Percentiles rank a stretch among this genome's conserved stretches.
These are phyloP conservation scores for Alternaria triticina DNA, from an alignment of 2,329 filamentous ascomycete species.

Conservation along the genomic window DNA sequence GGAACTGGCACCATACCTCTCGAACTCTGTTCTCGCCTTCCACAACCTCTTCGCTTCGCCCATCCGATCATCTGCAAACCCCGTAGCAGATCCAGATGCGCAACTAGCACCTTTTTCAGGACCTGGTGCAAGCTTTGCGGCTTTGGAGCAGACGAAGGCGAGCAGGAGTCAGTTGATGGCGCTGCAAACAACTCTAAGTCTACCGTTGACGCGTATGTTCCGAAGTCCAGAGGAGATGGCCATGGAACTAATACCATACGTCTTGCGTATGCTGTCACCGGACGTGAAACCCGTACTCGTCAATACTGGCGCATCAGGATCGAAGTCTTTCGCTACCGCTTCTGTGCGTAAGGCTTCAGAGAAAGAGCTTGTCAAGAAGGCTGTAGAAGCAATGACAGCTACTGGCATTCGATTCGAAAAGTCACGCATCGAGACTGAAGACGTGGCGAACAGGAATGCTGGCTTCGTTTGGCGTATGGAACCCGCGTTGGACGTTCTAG, in stretches of 20 bases:
- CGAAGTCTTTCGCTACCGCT: slow-evolving; percentile 64
- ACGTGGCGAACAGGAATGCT: slow-evolving; percentile 53
- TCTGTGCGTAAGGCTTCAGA: slow-evolving; percentile 89
- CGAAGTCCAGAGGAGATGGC: slow-evolving; percentile 78
- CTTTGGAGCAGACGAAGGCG: slow-evolving; percentile 79
- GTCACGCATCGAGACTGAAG: slow-evolving; percentile 76
- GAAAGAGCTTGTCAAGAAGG: slow-evolving; percentile 77
- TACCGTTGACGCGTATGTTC: slow-evolving; percentile 77
- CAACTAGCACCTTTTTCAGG: slow-evolving; percentile 76
- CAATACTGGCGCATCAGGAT: slow-evolving; percentile 58
- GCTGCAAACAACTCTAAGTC: slow-evolving; percentile 74
- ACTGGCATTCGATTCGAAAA: slow-evolving; percentile 82
- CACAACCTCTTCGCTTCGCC: slow-evolving; percentile 86
- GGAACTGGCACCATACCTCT: slow-evolving; percentile 88
- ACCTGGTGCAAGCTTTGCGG: slow-evolving; percentile 79
- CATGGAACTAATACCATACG: slow-evolving; percentile 82
- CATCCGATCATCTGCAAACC: slow-evolving; percentile 52
- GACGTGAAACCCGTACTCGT: slow-evolving; percentile 91
- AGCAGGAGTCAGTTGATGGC: slow-evolving; percentile 76
- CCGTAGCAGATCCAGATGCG: slow-evolving; percentile 49
- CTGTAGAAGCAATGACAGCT: slow-evolving; percentile 82
- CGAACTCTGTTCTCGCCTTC: slow-evolving; percentile 85
- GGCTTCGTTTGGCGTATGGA: slow-evolving; percentile 94
- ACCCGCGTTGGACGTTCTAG: slow-evolving; percentile 81
- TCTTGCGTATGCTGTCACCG: slow-evolving; percentile 82